Conservation (phyloP, 345 rosid species). For the Capsella bursapastoris region DNA sequence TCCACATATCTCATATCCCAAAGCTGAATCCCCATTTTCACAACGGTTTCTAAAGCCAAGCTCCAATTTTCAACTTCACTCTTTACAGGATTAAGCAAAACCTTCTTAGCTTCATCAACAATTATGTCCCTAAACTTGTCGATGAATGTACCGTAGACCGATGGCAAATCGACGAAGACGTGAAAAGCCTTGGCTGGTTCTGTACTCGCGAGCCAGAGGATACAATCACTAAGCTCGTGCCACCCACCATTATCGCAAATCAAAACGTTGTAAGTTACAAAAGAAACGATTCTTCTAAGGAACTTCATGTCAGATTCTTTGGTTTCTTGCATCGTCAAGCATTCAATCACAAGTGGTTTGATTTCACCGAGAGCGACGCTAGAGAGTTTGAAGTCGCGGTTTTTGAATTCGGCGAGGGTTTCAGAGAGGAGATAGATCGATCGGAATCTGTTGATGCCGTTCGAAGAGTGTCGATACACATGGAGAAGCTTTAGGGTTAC, state of each 20-base stretch:
- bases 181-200: conserved; percentile 7
- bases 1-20: not conserved
- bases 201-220: not conserved
- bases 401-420: not conserved
- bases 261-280: not conserved
- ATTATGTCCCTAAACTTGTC: not conserved
- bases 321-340: conserved; percentile 4
- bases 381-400: not conserved
- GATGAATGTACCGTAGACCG: not conserved
- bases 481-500: not conserved
- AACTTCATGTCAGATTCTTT: not conserved
- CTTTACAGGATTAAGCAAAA: not conserved
- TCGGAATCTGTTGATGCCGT: not conserved
- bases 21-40: conserved; percentile 1
- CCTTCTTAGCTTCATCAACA: not conserved
- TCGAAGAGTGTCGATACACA: not conserved
- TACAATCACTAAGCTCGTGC: conserved; percentile 27
- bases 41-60: conserved; percentile 12
- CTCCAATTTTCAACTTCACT: conserved; percentile 10
- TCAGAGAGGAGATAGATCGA: not conserved
- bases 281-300: not conserved
- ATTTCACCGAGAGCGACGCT: not conserved
- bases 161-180: not conserved
- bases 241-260: not conserved
- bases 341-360: not conserved